Evolutionary conservation across 2,329 filamentous ascomycete genomes (phyloP).

Genomic region (Didymella lethalis): DNA sequence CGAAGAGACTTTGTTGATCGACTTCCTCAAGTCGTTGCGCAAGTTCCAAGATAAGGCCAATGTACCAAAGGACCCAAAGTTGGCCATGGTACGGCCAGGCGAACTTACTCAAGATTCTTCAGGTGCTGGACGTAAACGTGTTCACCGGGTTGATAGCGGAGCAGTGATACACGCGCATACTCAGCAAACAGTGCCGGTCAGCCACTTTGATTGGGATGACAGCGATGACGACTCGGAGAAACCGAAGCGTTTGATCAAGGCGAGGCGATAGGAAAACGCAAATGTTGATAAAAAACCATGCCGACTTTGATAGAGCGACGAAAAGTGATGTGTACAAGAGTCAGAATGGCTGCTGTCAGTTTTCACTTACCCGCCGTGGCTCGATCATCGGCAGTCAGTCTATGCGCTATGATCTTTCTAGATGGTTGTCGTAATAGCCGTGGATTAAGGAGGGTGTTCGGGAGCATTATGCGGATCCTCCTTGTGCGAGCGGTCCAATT

Average conservation of each 20-base stretch:
- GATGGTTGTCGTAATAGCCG: background rate
- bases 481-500: background rate
- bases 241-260: constrained; percentile 1
- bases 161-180: background rate
- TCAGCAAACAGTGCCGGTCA: background rate
- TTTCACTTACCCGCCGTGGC: background rate
- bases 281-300: background rate
- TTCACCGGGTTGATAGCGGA: constrained; percentile 1
- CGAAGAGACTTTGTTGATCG: background rate
- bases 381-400: background rate
- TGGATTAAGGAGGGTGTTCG: background rate
- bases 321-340: background rate
- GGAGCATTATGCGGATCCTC: background rate
- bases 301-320: background rate
- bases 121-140: background rate
- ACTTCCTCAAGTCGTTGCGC: background rate
- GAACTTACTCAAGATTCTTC: background rate
- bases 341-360: background rate
- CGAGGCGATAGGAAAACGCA: constrained; percentile 1
- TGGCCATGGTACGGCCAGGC: background rate
- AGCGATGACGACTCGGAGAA: background rate
- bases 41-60: background rate
- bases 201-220: constrained; percentile 12
- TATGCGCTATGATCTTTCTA: background rate
- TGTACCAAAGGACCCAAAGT: background rate